Evolutionary conservation across 176 grass and related monocot genomes (phyloP), one percentile per base, ranked within the genome.

Genomic region (Phoenix roebelenii): DNA sequence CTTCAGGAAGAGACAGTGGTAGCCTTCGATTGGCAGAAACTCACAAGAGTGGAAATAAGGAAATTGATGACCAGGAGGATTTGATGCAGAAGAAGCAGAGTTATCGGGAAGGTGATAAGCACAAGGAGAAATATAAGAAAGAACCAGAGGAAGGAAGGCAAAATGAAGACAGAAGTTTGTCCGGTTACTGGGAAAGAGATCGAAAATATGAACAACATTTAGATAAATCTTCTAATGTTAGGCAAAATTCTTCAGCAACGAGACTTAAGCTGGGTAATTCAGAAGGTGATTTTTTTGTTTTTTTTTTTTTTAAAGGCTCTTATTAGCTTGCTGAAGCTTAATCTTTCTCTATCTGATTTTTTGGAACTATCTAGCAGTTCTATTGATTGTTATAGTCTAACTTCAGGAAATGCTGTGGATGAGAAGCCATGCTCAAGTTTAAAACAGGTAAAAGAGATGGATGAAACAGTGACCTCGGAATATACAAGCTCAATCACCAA

Each of bases 41-140:
- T 54, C 51, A 63, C 12, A 81, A 70, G 39, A 70, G 39, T 70
- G 88, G 68, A 60, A 67, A 68, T 54, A 95, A 68, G 51, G 82
- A 95, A 61, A 61, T 28, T 22, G 16, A 75, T 24, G 81, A 73
- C 29, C 67, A 83, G 19, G 86, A 80, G 49, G 71, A 77, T 19
- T 60, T 64, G 16, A 24, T 44, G 20, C 52, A 72, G 73, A 82
- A 72, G 28, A 87, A 85, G 24, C 72, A 69, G 49, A 69, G 61
- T 80, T 77, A 72, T 66, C 75, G 74, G 70, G 92, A 97, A 77
- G 76, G 69, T 60, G 72, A 83, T 52, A 87, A 83, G 55, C 23
- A 52, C 10, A 70, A 54, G 35, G 35, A 44, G 35, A 44, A 44
- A 30, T 26, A 39, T 23, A 2, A 18, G 32, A 68, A 52, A 56